phyloP scores from a whole-genome alignment of 1,284 basidiomycete species.

The Ustilago xerochloae region DNA sequence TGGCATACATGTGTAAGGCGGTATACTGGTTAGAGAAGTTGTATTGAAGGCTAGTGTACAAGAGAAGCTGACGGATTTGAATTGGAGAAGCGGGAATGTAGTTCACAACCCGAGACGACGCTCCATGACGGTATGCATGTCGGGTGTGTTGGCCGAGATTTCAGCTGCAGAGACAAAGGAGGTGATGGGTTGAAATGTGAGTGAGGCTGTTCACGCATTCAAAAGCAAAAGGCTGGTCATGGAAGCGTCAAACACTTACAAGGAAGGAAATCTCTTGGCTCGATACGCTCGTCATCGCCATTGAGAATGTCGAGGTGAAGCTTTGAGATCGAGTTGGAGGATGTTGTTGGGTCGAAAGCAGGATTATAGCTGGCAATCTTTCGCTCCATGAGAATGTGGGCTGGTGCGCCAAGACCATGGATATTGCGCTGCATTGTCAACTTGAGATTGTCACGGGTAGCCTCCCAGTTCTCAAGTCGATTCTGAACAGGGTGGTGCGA shows the following conservation, averaged over 20 bases:
- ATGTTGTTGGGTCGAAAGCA: conserved; percentile 28
- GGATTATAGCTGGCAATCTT: conserved; percentile 77
- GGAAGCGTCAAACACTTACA: conserved; percentile 43
- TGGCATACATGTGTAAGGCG: not conserved
- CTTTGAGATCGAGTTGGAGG: conserved; percentile 47
- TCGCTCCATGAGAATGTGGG: conserved; percentile 91
- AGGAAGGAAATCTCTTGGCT: conserved; percentile 63
- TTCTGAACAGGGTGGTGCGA: conserved; percentile 62
- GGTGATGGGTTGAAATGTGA: not conserved
- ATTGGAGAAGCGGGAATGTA: not conserved
- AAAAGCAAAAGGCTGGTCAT: not conserved
- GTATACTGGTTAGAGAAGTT: not conserved
- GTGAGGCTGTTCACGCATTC: not conserved
- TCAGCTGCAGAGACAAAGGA: conserved; percentile 15
- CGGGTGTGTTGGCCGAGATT: conserved; percentile 22
- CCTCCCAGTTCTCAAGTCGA: conserved; percentile 77
- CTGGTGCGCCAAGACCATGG: conserved; percentile 87
- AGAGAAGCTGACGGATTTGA: not conserved
- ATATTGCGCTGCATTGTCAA: conserved; percentile 85
- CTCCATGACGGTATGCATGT: conserved; percentile 49
- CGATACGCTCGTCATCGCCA: conserved; percentile 63
- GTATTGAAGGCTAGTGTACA: conserved; percentile 31
- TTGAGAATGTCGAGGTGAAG: conserved; percentile 66
- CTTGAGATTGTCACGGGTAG: conserved; percentile 87
- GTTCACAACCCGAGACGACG: conserved; percentile 37